Evolutionary conservation across 225 moss, liverwort and hornwort genomes (phyloP).

Genomic region (Marchantia polymorpha): DNA sequence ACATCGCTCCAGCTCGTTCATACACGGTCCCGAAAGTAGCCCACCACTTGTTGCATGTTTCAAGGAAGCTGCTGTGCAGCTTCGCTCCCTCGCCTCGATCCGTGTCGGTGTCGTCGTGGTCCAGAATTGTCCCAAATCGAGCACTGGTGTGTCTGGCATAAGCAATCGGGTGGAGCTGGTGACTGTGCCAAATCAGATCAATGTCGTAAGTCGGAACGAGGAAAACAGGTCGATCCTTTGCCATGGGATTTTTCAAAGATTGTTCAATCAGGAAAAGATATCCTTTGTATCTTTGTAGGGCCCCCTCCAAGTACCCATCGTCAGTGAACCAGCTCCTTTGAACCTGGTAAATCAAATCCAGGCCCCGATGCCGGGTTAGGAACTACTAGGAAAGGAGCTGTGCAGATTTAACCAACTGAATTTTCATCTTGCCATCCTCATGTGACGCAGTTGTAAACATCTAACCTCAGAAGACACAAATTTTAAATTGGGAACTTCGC

Average conservation of each 20-base stretch:
- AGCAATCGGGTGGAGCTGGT: slow-evolving; percentile 42
- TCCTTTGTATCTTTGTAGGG: slow-evolving; percentile 39
- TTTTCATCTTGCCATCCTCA: too few relatives aligned
- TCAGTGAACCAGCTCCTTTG: slow-evolving; percentile 38
- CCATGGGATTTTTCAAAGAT: neutral
- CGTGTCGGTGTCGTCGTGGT: slow-evolving; percentile 67
- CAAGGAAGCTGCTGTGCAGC: slow-evolving; percentile 63
- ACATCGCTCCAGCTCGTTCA: slow-evolving; percentile 70
- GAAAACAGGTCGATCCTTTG: slow-evolving; percentile 13
- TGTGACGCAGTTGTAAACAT: too few relatives aligned
- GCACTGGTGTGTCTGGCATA: slow-evolving; percentile 35
- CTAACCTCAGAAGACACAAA: neutral
- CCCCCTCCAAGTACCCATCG: slow-evolving; percentile 25
- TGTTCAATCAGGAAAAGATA: slow-evolving; percentile 39
- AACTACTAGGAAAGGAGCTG: too few relatives aligned
- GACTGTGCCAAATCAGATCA: slow-evolving; percentile 51
- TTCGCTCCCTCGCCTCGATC: slow-evolving; percentile 60
- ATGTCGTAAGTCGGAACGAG: slow-evolving; percentile 55
- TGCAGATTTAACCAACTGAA: too few relatives aligned
- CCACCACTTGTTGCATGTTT: slow-evolving; percentile 72
- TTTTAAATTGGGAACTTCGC: neutral
- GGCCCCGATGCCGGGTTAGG: too few relatives aligned
- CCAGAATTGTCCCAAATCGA: slow-evolving; percentile 25
- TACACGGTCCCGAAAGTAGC: slow-evolving; percentile 60
- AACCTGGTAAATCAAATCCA: slow-evolving; percentile 23